A percentile compares a stretch with the other conserved stretches of the same genome.
Conservation (phyloP, 1,284 basidiomycete species). For the Tilletia setariae region DNA sequence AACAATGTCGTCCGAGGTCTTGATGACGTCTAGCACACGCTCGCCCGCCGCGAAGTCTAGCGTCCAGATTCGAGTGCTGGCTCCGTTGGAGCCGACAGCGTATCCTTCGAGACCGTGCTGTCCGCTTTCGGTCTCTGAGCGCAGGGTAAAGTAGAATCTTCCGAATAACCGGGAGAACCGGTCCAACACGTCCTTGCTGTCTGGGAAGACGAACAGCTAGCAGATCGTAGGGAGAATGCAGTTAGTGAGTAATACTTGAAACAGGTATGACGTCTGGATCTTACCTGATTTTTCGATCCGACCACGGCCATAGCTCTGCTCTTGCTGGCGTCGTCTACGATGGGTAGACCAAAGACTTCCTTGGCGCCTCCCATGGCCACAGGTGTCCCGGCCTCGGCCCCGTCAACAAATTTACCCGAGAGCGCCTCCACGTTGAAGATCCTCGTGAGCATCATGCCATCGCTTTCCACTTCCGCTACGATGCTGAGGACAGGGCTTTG, state of each 20-base stretch:
- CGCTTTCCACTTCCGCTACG: slow-evolving; percentile 42
- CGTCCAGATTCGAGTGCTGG: slow-evolving; percentile 29
- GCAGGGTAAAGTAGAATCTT: slow-evolving; percentile 30
- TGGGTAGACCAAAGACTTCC: slow-evolving; percentile 40
- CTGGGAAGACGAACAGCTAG: not conserved
- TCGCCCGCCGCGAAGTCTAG: slow-evolving; percentile 33
- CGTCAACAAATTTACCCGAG: slow-evolving; percentile 41
- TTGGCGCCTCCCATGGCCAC: slow-evolving; percentile 28
- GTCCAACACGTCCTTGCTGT: not conserved
- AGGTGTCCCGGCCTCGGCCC: slow-evolving; percentile 21
- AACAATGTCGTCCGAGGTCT: slow-evolving; percentile 51
- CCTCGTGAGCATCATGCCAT: slow-evolving; percentile 35
- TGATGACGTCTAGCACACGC: slow-evolving; percentile 24
- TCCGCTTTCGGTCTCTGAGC: slow-evolving; percentile 13
- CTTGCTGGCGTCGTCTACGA: slow-evolving; percentile 30
- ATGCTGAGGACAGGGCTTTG: slow-evolving; percentile 34
- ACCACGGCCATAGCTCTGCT: not conserved
- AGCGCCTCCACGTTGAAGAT: slow-evolving; percentile 49
- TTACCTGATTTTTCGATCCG: slow-evolving; percentile 11
- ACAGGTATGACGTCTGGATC: not conserved
- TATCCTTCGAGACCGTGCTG: slow-evolving; percentile 30
- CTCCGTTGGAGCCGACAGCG: slow-evolving; percentile 15
- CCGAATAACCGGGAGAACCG: not conserved
- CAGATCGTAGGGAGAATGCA: not conserved
- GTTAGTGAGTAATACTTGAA: too few species aligned